phyloP scores from a whole-genome alignment of 768 basidiomycete species.

The Glaciozyma martinii region DNA sequence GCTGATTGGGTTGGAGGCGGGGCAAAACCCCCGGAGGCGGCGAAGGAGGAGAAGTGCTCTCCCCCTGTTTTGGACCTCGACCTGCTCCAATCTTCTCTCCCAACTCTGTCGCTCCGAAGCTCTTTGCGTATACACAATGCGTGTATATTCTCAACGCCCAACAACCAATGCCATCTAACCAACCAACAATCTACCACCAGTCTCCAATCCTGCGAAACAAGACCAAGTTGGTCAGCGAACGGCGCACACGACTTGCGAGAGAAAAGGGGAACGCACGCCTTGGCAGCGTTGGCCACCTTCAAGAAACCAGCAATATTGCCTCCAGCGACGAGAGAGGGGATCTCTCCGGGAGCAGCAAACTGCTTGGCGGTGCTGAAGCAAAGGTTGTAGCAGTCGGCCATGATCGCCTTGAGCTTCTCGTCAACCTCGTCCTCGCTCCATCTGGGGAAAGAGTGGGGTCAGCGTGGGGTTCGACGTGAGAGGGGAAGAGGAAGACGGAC shows the following conservation, averaged over 20 bases:
- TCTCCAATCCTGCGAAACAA: background rate
- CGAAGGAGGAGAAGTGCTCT: too few species aligned
- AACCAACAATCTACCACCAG: background rate
- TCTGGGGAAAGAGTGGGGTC: conserved; percentile 31
- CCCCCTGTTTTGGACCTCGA: too few species aligned
- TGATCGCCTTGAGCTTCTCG: conserved; percentile 59
- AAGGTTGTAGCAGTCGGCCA: conserved; percentile 54
- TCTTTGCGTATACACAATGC: too few species aligned
- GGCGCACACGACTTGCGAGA: too few species aligned
- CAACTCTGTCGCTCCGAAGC: too few species aligned
- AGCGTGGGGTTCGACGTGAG: too few species aligned
- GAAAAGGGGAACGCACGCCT: background rate
- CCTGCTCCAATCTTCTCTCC: too few species aligned
- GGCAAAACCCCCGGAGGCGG: too few species aligned
- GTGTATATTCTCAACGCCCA: too few species aligned
- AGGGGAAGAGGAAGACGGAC: conserved; percentile 26
- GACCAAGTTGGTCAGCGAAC: too few species aligned
- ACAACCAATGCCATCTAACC: too few species aligned
- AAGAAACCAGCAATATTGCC: conserved; percentile 67
- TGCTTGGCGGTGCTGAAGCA: conserved; percentile 53
- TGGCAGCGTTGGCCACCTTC: conserved; percentile 54
- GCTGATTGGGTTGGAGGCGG: too few species aligned
- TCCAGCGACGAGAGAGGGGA: conserved; percentile 52
- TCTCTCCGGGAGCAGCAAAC: conserved; percentile 46
- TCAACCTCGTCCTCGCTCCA: conserved; percentile 62